Percentiles rank a stretch among this genome's conserved stretches.
Conservation (phyloP, 257 asterid genomes). For the Solanum habrochaites region DNA sequence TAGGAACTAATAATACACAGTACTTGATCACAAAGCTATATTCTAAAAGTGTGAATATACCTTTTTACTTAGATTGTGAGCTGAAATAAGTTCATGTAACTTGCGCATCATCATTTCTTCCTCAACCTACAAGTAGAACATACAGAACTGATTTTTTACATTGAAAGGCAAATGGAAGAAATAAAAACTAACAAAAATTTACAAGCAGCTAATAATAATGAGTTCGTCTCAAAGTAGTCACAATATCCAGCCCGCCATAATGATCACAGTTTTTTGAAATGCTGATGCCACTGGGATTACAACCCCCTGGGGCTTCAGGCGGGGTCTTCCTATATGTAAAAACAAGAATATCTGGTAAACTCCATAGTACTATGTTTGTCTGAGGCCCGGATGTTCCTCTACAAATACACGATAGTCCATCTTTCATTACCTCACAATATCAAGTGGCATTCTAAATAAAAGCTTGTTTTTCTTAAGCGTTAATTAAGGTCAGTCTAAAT, state of each 20-base stretch:
- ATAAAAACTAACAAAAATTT: background rate
- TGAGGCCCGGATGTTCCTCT: background rate
- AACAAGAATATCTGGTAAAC: background rate
- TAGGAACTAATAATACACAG: background rate
- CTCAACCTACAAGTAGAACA: slow-evolving; percentile 45
- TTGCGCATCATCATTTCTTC: slow-evolving; percentile 93
- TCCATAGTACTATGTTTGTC: background rate
- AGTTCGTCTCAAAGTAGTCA: background rate
- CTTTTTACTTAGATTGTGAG: slow-evolving; percentile 43
- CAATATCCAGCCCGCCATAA: background rate
- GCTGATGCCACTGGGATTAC: background rate
- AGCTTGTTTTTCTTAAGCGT: too few species aligned
- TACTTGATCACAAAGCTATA: background rate
- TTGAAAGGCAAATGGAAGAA: background rate
- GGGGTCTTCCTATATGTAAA: background rate
- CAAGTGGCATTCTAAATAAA: background rate
- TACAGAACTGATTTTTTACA: background rate
- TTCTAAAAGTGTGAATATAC: slow-evolving; percentile 10
- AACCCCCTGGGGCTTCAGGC: background rate
- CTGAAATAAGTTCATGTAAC: slow-evolving; percentile 70
- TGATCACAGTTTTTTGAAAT: background rate
- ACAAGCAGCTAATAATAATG: background rate
- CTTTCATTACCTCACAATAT: background rate
- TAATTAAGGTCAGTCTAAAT: too few species aligned
- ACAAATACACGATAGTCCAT: background rate